Evolutionary conservation across 495 filamentous ascomycete species (phyloP), one percentile per base, ranked within the genome.

Genomic region (Daldinia bambusicola): DNA sequence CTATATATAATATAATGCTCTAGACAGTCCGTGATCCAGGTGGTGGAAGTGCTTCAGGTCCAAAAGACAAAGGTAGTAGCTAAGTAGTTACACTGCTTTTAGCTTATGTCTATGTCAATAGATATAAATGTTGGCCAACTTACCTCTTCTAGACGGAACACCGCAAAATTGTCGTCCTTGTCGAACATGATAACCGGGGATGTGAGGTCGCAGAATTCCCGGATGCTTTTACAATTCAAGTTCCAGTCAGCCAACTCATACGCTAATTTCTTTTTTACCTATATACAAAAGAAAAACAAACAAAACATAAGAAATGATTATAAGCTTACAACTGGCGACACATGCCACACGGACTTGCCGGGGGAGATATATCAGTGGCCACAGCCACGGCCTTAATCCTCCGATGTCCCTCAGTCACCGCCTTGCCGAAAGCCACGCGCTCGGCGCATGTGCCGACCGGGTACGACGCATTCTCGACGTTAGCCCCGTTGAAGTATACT

Each of bases 361-460:
- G 88, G 8, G 89, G 89, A 26, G 76, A 80, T 56, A 91, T 89
- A 80, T 98, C 92, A 8, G 95, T 94, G 6, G 92, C 87, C 1
- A 99, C 94, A 13, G 92, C 95, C 34, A 99, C 77, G 13, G 94
- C 95, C 72, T 88, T 91, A 82, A 97, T 95, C 6, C 82, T 80
- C 12, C 79, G 82, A 59, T 91, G 86, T 2, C 93, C 92, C 64
- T 89, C 84, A 14, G 77, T 84, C 55, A 97, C 85, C n/a, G 95
- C 95, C 59, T 87, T 93, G 2, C 86, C 91, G 69, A 98, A 80
- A 2, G 95, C 92, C 10, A 92, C 91, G 37, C 94, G 84, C 85
- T 98, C 95, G n/a, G 95, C 95, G 77, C 95, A 99, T 0, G 91
- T 95, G 0, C 92, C 92, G 20, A 98, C 93, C 5, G 95, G 94